These are phyloP conservation scores for Berkeleyomyces basicola DNA, from an alignment of 2,329 filamentous ascomycete species.

Conservation along the genomic window DNA sequence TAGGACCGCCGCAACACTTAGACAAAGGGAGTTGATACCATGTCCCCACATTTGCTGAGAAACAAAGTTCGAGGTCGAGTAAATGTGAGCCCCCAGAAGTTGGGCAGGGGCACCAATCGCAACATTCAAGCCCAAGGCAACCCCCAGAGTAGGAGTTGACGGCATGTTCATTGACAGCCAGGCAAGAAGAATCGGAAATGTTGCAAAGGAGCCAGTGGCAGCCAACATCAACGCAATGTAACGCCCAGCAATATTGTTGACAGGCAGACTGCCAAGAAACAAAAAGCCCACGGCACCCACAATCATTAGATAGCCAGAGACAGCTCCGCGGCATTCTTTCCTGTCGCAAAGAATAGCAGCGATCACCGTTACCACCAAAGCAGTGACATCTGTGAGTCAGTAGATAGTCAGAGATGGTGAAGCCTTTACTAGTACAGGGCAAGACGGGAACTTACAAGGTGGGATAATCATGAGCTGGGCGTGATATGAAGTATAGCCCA, in stretches of 20 bases:
- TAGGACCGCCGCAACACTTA: constrained; percentile 33
- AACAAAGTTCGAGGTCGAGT: constrained; percentile 28
- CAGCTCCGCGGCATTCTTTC: constrained; percentile 36
- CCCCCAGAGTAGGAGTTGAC: constrained; percentile 45
- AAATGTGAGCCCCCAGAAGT: constrained; percentile 45
- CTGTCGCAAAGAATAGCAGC: constrained; percentile 45
- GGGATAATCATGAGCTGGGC: constrained; percentile 52
- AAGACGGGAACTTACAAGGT: constrained; percentile 30
- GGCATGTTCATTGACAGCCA: constrained; percentile 54
- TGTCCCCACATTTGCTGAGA: constrained; percentile 22
- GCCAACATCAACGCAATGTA: constrained; percentile 47
- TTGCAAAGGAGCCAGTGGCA: constrained; percentile 48
- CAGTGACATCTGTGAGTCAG: not conserved
- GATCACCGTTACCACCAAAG: constrained; percentile 18
- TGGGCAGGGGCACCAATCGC: constrained; percentile 51
- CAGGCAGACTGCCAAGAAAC: not conserved
- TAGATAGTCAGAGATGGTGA: not conserved
- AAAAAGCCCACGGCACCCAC: constrained; percentile 32
- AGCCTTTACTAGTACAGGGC: not conserved
- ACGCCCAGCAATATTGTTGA: constrained; percentile 17
- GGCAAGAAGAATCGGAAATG: constrained; percentile 52
- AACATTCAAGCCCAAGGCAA: constrained; percentile 56
- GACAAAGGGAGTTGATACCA: constrained; percentile 42
- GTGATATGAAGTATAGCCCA: constrained; percentile 32
- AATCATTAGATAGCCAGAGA: constrained; percentile 27